Evolutionary conservation across 192 early-diverging fungal genomes (phyloP).

Genomic region (Lobosporangium transversale): DNA sequence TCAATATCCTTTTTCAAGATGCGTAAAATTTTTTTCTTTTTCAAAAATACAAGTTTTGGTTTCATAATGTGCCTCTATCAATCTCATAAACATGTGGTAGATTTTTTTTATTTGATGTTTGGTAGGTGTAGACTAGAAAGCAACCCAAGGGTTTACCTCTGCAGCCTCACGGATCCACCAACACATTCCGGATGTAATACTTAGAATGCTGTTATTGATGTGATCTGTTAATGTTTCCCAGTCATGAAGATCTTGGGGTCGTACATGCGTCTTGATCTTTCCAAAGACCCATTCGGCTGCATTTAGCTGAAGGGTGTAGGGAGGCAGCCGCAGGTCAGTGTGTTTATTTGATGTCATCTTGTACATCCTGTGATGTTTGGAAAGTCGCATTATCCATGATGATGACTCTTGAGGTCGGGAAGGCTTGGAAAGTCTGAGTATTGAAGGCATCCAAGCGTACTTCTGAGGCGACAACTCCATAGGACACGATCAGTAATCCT

Average conservation of each 20-base stretch:
- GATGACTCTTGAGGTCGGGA: conserved; percentile 6
- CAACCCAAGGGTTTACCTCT: no score
- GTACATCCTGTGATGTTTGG: conserved; percentile 8
- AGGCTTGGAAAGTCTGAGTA: neutral
- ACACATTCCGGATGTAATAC: conserved; percentile 8
- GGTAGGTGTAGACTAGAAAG: no score
- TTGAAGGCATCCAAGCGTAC: conserved; percentile 3
- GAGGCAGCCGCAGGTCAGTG: conserved; percentile 10
- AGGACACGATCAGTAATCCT: conserved; percentile 6
- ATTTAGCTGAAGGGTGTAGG: conserved; percentile 22
- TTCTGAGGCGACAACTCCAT: conserved; percentile 7
- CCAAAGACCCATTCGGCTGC: conserved; percentile 16
- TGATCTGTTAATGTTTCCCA: conserved; percentile 8
- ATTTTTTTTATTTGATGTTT: no score
- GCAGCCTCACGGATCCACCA: conserved; percentile 23
- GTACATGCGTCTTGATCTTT: conserved; percentile 19
- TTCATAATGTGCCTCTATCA: no score
- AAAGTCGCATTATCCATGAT: conserved; percentile 21
- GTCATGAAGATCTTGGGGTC: conserved; percentile 9
- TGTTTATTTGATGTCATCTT: conserved; percentile 4
- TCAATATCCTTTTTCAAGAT: neutral
- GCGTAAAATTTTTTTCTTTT: neutral
- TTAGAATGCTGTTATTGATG: neutral
- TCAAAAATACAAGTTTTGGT: neutral
- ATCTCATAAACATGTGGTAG: no score